Evolutionary conservation across 139 green algal species (phyloP).

Genomic region (Chlamydomonas eustigma): DNA sequence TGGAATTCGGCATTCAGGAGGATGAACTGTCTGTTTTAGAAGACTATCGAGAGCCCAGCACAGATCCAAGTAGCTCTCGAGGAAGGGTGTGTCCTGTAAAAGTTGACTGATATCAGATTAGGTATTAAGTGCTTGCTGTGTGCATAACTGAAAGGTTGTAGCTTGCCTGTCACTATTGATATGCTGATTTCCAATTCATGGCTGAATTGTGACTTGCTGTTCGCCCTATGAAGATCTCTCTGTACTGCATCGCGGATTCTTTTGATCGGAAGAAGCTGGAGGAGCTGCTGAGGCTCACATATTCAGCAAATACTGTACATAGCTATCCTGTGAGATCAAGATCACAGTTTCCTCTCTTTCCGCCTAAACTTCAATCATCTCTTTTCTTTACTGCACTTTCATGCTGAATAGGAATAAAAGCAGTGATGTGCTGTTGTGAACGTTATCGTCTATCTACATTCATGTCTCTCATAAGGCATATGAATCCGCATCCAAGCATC

Average conservation of each 20-base stretch:
- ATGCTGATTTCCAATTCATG: conserved; percentile 3
- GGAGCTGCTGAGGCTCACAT: conserved; percentile 37
- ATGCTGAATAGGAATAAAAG: not conserved
- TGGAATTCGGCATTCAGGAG: conserved; percentile 13
- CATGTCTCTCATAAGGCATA: not conserved
- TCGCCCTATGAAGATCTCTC: conserved; percentile 26
- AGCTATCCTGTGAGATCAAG: conserved; percentile 28
- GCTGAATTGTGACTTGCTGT: not conserved
- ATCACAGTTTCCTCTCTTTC: not conserved
- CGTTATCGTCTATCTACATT: not conserved
- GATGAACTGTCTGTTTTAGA: not conserved
- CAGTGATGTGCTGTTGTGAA: not conserved
- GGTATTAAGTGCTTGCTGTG: too few species aligned
- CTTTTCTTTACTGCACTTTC: not conserved
- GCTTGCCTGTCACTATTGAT: too few species aligned
- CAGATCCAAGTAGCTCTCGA: not conserved
- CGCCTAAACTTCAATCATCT: not conserved
- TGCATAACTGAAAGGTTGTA: too few species aligned
- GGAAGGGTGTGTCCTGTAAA: conserved; percentile 9
- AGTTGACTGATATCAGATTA: too few species aligned
- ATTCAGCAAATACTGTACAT: conserved; percentile 30
- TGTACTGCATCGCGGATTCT: conserved; percentile 49
- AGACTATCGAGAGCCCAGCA: not conserved
- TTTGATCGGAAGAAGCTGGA: conserved; percentile 57
- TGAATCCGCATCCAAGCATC: not conserved